phyloP scores from a whole-genome alignment of 768 basidiomycete species.

The Clitopilus passeckerianus region DNA sequence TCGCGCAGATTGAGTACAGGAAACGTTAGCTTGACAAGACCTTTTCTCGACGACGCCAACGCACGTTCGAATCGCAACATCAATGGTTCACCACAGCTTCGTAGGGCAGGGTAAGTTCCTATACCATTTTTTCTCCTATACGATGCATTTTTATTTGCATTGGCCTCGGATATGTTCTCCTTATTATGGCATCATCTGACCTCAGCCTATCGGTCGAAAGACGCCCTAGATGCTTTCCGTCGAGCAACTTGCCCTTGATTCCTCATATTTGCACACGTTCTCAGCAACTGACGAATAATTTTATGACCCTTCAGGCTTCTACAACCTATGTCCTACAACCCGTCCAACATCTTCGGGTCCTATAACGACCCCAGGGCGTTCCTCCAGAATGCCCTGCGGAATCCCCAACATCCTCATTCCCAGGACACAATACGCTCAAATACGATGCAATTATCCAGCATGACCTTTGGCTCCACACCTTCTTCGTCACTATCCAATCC shows the following conservation, averaged over 20 bases:
- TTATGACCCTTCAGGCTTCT: constrained; percentile 33
- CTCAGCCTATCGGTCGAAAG: constrained; percentile 10
- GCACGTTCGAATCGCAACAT: constrained; percentile 1
- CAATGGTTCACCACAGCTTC: constrained; percentile 27
- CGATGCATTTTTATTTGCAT: constrained; percentile 2
- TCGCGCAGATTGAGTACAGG: neutral
- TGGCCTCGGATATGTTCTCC: neutral
- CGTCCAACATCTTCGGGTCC: constrained; percentile 19
- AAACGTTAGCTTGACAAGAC: neutral
- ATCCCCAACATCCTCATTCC: constrained; percentile 37
- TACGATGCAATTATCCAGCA: constrained; percentile 62
- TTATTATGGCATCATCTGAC: constrained; percentile 21
- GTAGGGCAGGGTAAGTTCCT: constrained; percentile 48
- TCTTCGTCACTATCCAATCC: neutral
- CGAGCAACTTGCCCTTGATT: neutral
- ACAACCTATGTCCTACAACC: constrained; percentile 47
- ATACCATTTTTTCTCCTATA: neutral
- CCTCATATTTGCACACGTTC: neutral
- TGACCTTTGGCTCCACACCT: constrained; percentile 30
- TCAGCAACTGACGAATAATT: constrained; percentile 1
- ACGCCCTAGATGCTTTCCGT: neutral
- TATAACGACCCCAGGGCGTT: constrained; percentile 8
- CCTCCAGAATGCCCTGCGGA: constrained; percentile 3
- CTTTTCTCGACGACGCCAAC: neutral
- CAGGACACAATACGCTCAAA: constrained; percentile 60